Evolutionary conservation across 2,329 filamentous ascomycete species (phyloP).

Genomic region (Cladosporium sp.): DNA sequence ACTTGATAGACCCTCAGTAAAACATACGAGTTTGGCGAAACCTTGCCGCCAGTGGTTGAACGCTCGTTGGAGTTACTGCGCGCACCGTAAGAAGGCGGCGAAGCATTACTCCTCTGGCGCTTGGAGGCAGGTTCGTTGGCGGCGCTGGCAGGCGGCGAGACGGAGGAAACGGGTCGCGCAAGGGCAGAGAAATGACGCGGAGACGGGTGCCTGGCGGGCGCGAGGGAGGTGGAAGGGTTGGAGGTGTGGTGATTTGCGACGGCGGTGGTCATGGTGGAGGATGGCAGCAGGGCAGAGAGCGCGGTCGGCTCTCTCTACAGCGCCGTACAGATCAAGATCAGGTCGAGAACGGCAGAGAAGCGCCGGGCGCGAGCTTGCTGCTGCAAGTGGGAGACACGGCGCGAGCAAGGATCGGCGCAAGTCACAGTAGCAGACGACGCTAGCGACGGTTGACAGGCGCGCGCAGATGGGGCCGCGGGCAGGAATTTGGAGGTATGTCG

Average conservation of each 20-base stretch:
- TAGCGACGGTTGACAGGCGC: constrained; percentile 12
- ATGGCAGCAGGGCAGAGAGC: neutral
- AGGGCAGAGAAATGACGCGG: constrained; percentile 42
- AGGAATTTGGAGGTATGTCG: neutral
- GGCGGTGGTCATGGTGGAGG: constrained; percentile 43
- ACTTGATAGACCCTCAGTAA: constrained; percentile 1
- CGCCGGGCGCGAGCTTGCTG: constrained; percentile 7
- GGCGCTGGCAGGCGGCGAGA: constrained; percentile 19
- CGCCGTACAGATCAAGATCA: neutral
- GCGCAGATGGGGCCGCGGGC: constrained; percentile 11
- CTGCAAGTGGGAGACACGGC: neutral
- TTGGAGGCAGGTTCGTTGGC: constrained; percentile 27
- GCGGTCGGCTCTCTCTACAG: neutral
- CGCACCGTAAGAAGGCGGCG: constrained; percentile 19
- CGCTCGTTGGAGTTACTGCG: constrained; percentile 22
- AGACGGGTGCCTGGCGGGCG: constrained; percentile 34
- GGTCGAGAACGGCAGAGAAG: constrained; percentile 7
- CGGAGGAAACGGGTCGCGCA: constrained; percentile 34
- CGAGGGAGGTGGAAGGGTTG: constrained; percentile 34
- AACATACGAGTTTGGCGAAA: constrained; percentile 50
- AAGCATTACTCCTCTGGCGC: constrained; percentile 32
- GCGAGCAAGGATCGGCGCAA: neutral
- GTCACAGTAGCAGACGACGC: constrained; percentile 3
- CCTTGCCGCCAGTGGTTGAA: constrained; percentile 47
- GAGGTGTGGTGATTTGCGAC: constrained; percentile 41